phyloP scores from a whole-genome alignment of 176 grass and related monocot species.

The Carex pumila region DNA sequence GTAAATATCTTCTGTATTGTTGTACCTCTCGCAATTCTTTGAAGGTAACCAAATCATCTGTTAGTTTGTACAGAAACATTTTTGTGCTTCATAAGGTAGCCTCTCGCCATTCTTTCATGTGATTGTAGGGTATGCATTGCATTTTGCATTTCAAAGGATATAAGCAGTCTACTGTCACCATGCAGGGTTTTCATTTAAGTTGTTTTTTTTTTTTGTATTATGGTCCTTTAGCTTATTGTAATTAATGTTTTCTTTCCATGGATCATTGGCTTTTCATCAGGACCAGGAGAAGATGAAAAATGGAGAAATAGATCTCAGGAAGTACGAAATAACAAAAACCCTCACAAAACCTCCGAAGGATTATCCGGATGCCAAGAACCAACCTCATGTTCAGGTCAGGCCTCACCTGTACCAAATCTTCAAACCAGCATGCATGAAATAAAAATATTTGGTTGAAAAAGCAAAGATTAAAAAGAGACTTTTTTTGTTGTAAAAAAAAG shows the following conservation, averaged over 20 bases:
- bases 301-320: conserved; percentile 83
- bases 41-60: background rate
- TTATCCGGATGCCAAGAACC: conserved; percentile 98
- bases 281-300: conserved; percentile 87
- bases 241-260: background rate
- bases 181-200: background rate
- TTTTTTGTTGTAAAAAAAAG: background rate
- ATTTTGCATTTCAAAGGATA: background rate
- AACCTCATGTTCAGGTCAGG: conserved; percentile 96
- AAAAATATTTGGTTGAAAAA: background rate
- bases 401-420: background rate
- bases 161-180: background rate
- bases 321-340: conserved; percentile 94
- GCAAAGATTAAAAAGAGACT: background rate
- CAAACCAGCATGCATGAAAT: background rate
- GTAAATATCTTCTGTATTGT: background rate
- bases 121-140: background rate
- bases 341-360: conserved; percentile 90
- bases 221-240: background rate
- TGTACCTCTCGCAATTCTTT: background rate
- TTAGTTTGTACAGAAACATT: background rate
- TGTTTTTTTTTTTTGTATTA: background rate
- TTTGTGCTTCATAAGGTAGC: background rate
- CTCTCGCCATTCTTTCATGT: background rate
- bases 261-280: conserved; percentile 31